These are phyloP conservation scores for Cyathus striatus DNA, from an alignment of 768 basidiomycete genomes.

Conservation along the genomic window DNA sequence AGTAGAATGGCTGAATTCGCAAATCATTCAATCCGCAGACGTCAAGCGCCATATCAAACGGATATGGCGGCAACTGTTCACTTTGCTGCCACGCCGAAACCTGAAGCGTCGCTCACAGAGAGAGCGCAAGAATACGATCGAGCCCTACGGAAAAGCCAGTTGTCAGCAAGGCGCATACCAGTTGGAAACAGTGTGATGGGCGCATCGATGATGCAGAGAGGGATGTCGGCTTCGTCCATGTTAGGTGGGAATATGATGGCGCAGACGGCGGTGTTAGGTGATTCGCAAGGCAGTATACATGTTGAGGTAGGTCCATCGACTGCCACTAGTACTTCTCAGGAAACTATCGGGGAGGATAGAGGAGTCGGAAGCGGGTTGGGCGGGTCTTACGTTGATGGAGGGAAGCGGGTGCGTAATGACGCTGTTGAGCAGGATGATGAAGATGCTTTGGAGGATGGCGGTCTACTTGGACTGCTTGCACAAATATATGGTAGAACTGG, in stretches of 20 bases:
- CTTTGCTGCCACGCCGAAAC: slow-evolving; percentile 22
- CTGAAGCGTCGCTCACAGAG: slow-evolving; percentile 37
- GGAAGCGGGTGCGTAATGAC: slow-evolving; percentile 34
- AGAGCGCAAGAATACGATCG: slow-evolving; percentile 73
- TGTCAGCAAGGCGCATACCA: slow-evolving; percentile 37
- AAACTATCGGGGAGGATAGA: slow-evolving; percentile 45
- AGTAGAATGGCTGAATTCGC: slow-evolving; percentile 74
- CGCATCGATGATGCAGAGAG: slow-evolving; percentile 40
- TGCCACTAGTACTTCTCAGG: slow-evolving; percentile 26
- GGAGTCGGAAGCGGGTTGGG: slow-evolving; percentile 61
- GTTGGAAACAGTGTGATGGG: slow-evolving; percentile 38
- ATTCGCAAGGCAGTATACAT: slow-evolving; percentile 59
- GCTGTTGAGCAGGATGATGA: slow-evolving; percentile 58
- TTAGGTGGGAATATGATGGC: slow-evolving; percentile 52
- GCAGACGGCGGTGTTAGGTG: slow-evolving; percentile 69
- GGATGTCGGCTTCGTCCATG: slow-evolving; percentile 35
- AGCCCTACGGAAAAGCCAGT: slow-evolving; percentile 66
- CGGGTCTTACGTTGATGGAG: slow-evolving; percentile 74
- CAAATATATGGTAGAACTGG: slow-evolving; percentile 77
- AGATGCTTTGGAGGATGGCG: slow-evolving; percentile 68
- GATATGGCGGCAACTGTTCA: slow-evolving; percentile 22
- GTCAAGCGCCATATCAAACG: slow-evolving; percentile 14
- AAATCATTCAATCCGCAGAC: slow-evolving; percentile 32
- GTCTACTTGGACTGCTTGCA: slow-evolving; percentile 79
- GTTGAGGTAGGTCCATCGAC: neutral